Conservation (phyloP, 2,329 filamentous ascomycete genomes). For the Botrytis elliptica region DNA sequence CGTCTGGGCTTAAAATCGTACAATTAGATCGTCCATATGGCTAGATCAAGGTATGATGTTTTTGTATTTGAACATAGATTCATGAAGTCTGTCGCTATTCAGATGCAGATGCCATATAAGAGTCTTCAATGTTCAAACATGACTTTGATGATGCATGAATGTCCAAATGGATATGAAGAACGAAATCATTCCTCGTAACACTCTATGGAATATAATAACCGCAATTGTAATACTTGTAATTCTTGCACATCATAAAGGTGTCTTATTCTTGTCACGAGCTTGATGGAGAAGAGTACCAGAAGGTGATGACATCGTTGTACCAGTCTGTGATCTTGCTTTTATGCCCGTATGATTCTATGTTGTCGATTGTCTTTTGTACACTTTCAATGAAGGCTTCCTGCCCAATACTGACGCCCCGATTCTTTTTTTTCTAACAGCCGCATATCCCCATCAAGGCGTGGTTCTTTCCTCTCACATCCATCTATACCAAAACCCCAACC, state of each 20-base stretch:
- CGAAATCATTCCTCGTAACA: neutral
- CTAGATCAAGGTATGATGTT: too few relatives aligned
- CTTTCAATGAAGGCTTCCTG: slow-evolving; percentile 23
- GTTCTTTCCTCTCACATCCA: slow-evolving; percentile 4
- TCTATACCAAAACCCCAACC: neutral
- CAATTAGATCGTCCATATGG: neutral
- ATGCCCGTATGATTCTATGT: slow-evolving; percentile 28
- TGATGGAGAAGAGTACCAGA: neutral
- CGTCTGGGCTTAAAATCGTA: neutral
- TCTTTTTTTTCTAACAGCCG: slow-evolving; percentile 7
- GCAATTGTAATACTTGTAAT: neutral
- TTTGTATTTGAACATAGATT: neutral
- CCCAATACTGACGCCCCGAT: slow-evolving; percentile 13
- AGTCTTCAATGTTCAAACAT: neutral
- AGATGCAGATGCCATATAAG: neutral
- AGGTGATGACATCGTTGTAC: neutral
- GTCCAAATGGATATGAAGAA: neutral
- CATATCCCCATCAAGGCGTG: neutral
- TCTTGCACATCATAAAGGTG: neutral
- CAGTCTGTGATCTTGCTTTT: slow-evolving; percentile 11
- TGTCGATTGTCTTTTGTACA: slow-evolving; percentile 36
- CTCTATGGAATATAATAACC: neutral
- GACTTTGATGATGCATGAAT: neutral
- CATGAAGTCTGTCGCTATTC: too few relatives aligned
- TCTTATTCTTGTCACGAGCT: neutral